Conservation (phyloP, 176 grass and related monocot species). For the Stipa capillata region DNA sequence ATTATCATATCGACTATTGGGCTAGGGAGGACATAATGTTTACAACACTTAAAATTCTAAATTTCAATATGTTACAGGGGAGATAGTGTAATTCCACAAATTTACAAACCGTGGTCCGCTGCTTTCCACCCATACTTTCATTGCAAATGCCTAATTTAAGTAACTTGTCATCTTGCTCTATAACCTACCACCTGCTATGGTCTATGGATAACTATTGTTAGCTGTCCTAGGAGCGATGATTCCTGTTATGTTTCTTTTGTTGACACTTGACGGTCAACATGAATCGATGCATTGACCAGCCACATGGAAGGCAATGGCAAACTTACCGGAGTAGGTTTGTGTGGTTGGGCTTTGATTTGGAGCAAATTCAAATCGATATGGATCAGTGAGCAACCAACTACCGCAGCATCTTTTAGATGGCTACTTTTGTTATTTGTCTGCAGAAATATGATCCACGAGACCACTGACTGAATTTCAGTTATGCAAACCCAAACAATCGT, state of each 20-base stretch:
- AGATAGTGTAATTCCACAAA: background rate
- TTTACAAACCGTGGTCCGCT: background rate
- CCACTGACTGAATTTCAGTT: background rate
- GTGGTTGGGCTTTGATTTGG: background rate
- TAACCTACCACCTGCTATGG: background rate
- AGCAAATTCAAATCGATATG: background rate
- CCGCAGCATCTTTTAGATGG: background rate
- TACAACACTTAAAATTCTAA: background rate
- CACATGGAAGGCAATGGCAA: conserved; percentile 7
- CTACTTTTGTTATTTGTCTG: background rate
- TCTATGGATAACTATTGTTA: background rate
- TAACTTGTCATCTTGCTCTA: background rate
- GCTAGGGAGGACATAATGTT: background rate
- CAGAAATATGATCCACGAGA: background rate
- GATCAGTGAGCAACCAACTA: background rate
- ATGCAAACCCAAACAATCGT: background rate
- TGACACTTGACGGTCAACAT: background rate
- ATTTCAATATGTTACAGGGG: background rate
- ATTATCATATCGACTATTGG: background rate
- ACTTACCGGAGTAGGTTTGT: background rate
- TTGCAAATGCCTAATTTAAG: background rate
- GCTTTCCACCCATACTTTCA: background rate
- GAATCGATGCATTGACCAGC: conserved; percentile 10
- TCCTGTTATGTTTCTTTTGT: background rate
- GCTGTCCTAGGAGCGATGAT: conserved; percentile 1